Base-by-base conservation (phyloP, 441 rosid genomes). In the Euphorbia corollata region DNA sequence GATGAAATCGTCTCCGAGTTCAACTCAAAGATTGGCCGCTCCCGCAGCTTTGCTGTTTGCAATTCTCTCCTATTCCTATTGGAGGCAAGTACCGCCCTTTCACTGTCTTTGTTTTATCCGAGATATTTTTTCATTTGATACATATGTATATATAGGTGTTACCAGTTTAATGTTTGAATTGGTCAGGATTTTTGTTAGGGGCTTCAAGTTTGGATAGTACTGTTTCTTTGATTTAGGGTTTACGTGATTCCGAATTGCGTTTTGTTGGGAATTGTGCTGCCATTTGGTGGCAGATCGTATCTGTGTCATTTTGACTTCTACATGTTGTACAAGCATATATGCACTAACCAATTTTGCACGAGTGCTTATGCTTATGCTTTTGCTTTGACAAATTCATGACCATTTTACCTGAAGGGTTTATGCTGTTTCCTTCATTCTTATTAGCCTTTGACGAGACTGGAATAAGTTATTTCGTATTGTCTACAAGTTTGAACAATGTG, bases 1-100 rank as follows among this genome's bases (percentile, higher is more conserved):
- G 85, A 78, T 24, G 91, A 86, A 62, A 74, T 84, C 63, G 58
- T 79, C 18, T 38, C 92, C 56, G 95, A 90, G 70, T 86, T 87
- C 83, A 73, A 67, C 78, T 80, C 94, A 60, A 79, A 75, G n/a
- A 73, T 93, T 81, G 39, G 75, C 62, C 77, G 64, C 63, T 51
- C 73, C 62, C 88, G 84, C 65, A 67, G 70, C 69, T 76, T 89
- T 79, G 50, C 64, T 60, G 74, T 77, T 74, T 93, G 92, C 84
- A 69, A 55, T 57, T 85, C 94, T 72, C 91, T 87, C 48, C 77
- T 68, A 1, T 74, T 85, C 45, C 75, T 90, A 70, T 67, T 90
- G 63, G 79, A 90, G 96, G 98, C 71, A 77, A 70, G 48, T 22
- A 60, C 53, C 27, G 8, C 22, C 5, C 11, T 16, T 19, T 0